Percentiles rank a stretch among this genome's conserved stretches.
These are phyloP conservation scores for Stipa capillata DNA, from an alignment of 176 grass and related monocot species.

Conservation along the genomic window DNA sequence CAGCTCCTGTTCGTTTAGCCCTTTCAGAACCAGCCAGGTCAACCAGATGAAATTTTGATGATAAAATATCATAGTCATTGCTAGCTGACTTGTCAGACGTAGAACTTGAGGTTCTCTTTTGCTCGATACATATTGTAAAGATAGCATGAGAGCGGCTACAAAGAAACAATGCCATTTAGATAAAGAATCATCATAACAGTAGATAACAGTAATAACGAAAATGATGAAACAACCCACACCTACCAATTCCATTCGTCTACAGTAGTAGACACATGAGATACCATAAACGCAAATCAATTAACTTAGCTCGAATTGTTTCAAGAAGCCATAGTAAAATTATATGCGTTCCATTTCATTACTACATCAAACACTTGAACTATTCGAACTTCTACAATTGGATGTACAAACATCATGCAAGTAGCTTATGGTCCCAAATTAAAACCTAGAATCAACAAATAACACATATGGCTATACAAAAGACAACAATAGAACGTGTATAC, in stretches of 20 bases:
- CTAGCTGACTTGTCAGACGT: constrained; percentile 26
- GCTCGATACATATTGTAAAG: constrained; percentile 62
- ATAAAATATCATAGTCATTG: constrained; percentile 59
- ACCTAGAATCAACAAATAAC: neutral
- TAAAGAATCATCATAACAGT: neutral
- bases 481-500: neutral
- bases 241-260: no score
- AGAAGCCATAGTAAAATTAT: no score
- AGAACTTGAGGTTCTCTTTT: constrained; percentile 49
- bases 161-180: neutral
- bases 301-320: no score
- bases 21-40: constrained; percentile 92
- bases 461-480: neutral
- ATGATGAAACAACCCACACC: neutral
- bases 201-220: neutral
- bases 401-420: neutral
- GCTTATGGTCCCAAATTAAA: neutral
- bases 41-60: constrained; percentile 74
- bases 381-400: neutral
- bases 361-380: neutral
- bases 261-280: no score
- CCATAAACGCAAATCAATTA: neutral
- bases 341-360: no score
- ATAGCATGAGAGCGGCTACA: constrained; percentile 88
- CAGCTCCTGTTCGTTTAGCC: constrained; percentile 70